Conservation (phyloP, 306 rosid species). For the Cicer pinnatifidum region DNA sequence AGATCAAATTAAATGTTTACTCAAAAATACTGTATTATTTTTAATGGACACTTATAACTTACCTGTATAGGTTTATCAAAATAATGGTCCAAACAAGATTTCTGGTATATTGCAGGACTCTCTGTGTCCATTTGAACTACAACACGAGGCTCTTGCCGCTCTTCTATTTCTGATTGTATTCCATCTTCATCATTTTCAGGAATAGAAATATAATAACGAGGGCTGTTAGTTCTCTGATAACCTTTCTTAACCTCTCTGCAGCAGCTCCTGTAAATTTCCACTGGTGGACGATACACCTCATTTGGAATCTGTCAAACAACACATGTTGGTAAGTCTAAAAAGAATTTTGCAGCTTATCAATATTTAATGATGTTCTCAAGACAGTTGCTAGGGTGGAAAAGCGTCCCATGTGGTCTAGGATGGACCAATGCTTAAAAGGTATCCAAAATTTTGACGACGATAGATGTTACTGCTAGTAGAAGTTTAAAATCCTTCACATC, state of each 20-base stretch:
- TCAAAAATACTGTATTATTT: neutral
- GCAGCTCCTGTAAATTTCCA: slow-evolving; percentile 61
- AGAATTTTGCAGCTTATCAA: neutral
- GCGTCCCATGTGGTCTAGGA: too few species aligned
- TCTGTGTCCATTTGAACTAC: slow-evolving; percentile 97
- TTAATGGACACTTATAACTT: slow-evolving; percentile 38
- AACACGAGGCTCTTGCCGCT: slow-evolving; percentile 65
- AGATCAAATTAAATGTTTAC: neutral
- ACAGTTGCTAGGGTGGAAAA: too few species aligned
- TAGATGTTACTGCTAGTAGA: neutral
- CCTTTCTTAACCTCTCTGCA: slow-evolving; percentile 82
- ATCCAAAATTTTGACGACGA: neutral
- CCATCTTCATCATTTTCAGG: slow-evolving; percentile 51
- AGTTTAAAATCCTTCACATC: neutral
- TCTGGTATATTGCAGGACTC: slow-evolving; percentile 71
- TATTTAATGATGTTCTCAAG: neutral
- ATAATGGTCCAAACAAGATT: slow-evolving; percentile 80
- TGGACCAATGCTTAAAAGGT: too few species aligned
- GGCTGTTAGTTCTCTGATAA: slow-evolving; percentile 63
- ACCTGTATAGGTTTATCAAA: slow-evolving; percentile 77
- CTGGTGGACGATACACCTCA: slow-evolving; percentile 68
- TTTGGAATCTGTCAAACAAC: slow-evolving; percentile 59
- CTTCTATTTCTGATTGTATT: slow-evolving; percentile 50
- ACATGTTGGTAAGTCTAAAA: slow-evolving; percentile 25
- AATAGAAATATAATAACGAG: slow-evolving; percentile 75